Conservation (phyloP, 2,329 filamentous ascomycete species). For the Verticillium nonalfalfae region DNA sequence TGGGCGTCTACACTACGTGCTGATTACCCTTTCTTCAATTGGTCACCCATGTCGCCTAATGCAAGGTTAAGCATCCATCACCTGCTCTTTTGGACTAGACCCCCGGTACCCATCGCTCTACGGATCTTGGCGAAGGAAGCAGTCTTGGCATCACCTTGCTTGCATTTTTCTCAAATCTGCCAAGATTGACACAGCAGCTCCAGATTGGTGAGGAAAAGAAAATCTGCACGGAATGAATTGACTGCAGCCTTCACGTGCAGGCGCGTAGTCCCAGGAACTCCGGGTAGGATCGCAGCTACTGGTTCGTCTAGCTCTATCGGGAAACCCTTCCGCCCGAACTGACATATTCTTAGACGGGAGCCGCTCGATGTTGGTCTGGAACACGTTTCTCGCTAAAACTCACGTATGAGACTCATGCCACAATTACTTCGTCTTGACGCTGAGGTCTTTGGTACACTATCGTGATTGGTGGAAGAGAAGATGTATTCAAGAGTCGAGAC, state of each 20-base stretch:
- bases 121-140: background rate
- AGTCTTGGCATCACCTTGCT: background rate
- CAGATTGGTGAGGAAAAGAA: background rate
- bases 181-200: background rate
- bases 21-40: background rate
- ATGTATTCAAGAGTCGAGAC: background rate
- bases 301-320: background rate
- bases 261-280: background rate
- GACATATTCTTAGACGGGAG: background rate
- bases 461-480: background rate
- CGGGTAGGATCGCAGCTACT: background rate
- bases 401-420: background rate
- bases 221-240: background rate
- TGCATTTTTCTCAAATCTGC: background rate
- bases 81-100: background rate
- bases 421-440: background rate
- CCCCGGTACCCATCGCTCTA: background rate
- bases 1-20: background rate
- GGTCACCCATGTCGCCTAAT: background rate
- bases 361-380: background rate
- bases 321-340: background rate
- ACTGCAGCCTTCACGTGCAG: background rate
- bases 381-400: background rate
- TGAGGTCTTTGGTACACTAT: background rate
- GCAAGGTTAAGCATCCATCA: background rate